Evolutionary conservation across 495 filamentous ascomycete species (phyloP).

Genomic region (Penicillium fimorum): DNA sequence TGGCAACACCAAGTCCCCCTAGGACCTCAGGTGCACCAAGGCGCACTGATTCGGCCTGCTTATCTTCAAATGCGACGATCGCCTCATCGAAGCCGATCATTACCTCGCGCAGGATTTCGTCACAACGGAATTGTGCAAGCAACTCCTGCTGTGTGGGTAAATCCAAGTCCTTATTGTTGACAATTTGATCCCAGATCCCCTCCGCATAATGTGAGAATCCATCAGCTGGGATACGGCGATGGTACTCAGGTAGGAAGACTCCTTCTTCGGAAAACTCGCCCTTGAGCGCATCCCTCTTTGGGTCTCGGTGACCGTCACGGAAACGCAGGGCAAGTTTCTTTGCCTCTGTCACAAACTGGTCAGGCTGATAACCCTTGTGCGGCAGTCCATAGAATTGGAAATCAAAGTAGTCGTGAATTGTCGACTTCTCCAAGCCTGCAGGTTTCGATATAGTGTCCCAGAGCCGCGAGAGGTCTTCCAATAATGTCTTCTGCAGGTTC

Average conservation of each 20-base stretch:
- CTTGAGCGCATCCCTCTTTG: slow-evolving; percentile 49
- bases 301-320: slow-evolving; percentile 69
- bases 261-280: slow-evolving; percentile 73
- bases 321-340: slow-evolving; percentile 79
- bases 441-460: slow-evolving; percentile 94
- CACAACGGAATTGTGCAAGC: slow-evolving; percentile 94
- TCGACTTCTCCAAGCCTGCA: slow-evolving; percentile 77
- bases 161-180: slow-evolving; percentile 97
- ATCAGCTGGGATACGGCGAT: slow-evolving; percentile 92
- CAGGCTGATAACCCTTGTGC: slow-evolving; percentile 93
- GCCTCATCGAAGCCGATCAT: slow-evolving; percentile 77
- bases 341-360: slow-evolving; percentile 82
- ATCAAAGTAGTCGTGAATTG: slow-evolving; percentile 96
- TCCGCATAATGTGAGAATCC: slow-evolving; percentile 90
- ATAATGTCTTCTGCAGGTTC: slow-evolving; percentile 83
- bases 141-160: slow-evolving; percentile 95
- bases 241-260: slow-evolving; percentile 90
- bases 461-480: slow-evolving; percentile 85
- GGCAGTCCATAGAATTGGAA: slow-evolving; percentile 95
- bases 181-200: slow-evolving; percentile 96
- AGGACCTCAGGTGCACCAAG: slow-evolving; percentile 70
- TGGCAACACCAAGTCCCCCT: slow-evolving; percentile 70
- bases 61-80: slow-evolving; percentile 81
- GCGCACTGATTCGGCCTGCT: slow-evolving; percentile 69
- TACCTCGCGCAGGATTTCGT: slow-evolving; percentile 89